Conservation (phyloP, 495 filamentous ascomycete genomes). For the Annulohypoxylon stygium region DNA sequence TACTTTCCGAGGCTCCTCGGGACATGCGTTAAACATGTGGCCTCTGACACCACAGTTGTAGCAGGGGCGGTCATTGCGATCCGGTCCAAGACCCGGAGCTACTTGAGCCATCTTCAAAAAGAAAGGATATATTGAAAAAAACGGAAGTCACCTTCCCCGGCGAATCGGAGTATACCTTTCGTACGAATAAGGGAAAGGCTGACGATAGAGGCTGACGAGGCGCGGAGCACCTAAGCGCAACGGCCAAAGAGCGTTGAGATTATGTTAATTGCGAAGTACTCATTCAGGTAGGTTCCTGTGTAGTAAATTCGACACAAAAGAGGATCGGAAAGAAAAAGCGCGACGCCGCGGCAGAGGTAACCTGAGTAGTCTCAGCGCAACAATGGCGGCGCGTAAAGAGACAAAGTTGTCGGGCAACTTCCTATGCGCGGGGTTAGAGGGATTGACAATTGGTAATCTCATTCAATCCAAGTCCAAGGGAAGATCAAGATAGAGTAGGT, state of each 20-base stretch:
- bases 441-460: conserved; percentile 8
- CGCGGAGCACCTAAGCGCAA: conserved; percentile 32
- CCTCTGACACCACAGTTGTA: conserved; percentile 65
- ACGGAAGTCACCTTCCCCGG: conserved; percentile 7
- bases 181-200: neutral
- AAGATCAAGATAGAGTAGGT: neutral
- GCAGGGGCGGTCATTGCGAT: conserved; percentile 57
- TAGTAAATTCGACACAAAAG: neutral
- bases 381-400: conserved; percentile 14
- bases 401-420: conserved; percentile 27
- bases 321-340: conserved; percentile 18
- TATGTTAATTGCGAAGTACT: conserved; percentile 12
- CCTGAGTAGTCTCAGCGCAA: conserved; percentile 3
- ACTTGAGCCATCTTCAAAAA: conserved; percentile 49
- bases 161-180: conserved; percentile 10
- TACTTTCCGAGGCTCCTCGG: conserved; percentile 61
- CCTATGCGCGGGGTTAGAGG: conserved; percentile 37
- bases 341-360: conserved; percentile 10
- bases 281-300: conserved; percentile 10
- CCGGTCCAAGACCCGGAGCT: conserved; percentile 53
- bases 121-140: conserved; percentile 32
- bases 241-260: conserved; percentile 7
- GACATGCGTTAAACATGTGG: conserved; percentile 65
- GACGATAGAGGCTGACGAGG: conserved; percentile 7
- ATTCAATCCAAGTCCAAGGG: conserved; percentile 6